These are phyloP conservation scores for Carex sylvatica DNA, from an alignment of 202 grass and related monocot genomes.

Conservation along the genomic window DNA sequence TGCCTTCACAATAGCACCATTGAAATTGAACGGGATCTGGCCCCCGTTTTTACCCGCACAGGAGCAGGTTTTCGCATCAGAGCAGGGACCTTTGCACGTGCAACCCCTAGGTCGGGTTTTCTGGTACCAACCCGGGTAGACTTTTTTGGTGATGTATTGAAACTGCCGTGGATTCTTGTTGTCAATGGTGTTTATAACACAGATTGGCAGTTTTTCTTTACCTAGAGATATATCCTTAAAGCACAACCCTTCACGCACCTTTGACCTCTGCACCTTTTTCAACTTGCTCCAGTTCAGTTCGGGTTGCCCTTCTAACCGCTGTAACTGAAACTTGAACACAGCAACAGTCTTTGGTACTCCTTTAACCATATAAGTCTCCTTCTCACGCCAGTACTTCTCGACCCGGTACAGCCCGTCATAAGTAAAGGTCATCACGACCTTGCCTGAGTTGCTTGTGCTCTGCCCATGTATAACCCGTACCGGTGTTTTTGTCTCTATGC, in stretches of 20 bases:
- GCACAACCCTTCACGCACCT: slow-evolving; percentile 39
- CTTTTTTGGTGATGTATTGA: slow-evolving; percentile 51
- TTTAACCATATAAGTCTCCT: slow-evolving; percentile 14
- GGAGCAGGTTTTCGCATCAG: slow-evolving; percentile 36
- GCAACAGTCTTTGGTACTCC: slow-evolving; percentile 11
- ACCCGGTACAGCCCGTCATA: slow-evolving; percentile 79
- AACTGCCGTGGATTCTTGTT: slow-evolving; percentile 36
- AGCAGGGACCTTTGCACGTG: slow-evolving; percentile 47
- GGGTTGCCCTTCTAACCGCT: slow-evolving; percentile 49
- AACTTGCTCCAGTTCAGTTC: slow-evolving; percentile 50
- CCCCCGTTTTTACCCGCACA: slow-evolving; percentile 73
- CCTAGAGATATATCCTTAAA: slow-evolving; percentile 53
- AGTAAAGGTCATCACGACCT: slow-evolving; percentile 47
- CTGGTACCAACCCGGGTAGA: slow-evolving; percentile 31
- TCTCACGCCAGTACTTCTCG: slow-evolving; percentile 38
- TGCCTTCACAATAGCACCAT: slow-evolving; percentile 55
- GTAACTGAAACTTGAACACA: slow-evolving; percentile 53
- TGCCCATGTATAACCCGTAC: slow-evolving; percentile 73
- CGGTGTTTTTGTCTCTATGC: slow-evolving; percentile 48
- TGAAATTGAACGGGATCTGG: slow-evolving; percentile 59
- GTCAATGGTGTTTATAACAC: slow-evolving; percentile 56
- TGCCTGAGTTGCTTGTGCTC: slow-evolving; percentile 35
- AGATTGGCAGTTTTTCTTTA: slow-evolving; percentile 45
- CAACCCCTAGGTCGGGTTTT: slow-evolving; percentile 50
- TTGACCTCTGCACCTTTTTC: slow-evolving; percentile 36